Evolutionary conservation across 768 basidiomycete genomes (phyloP).

Genomic region (Gyrodon lividus): DNA sequence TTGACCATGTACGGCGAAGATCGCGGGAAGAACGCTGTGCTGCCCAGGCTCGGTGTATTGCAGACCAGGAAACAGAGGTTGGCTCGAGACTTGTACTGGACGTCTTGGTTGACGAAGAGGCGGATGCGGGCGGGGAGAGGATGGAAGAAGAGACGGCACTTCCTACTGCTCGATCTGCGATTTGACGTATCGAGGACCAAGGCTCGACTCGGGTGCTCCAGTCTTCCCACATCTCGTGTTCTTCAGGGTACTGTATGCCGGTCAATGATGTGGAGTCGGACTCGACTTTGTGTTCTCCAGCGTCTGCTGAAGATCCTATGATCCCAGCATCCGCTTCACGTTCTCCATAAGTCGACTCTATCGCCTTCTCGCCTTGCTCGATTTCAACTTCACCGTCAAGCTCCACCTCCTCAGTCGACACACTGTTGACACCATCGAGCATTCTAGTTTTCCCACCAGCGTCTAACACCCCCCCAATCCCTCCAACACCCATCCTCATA

Average conservation of each 20-base stretch:
- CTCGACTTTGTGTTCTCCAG: slow-evolving; percentile 2
- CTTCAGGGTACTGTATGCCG: slow-evolving; percentile 16
- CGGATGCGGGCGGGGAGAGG: slow-evolving; percentile 7
- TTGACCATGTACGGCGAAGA: slow-evolving; percentile 60
- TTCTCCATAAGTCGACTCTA: slow-evolving; percentile 10
- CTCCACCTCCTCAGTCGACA: slow-evolving; percentile 1
- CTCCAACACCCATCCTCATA: slow-evolving; percentile 81
- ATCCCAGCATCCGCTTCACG: slow-evolving; percentile 19
- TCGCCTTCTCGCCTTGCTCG: slow-evolving; percentile 4
- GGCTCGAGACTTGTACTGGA: slow-evolving; percentile 35
- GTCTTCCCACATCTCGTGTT: slow-evolving; percentile 47
- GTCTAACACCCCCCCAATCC: slow-evolving; percentile 67
- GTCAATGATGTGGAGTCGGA: slow-evolving; percentile 1
- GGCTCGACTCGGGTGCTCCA: slow-evolving; percentile 71
- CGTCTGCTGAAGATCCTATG: slow-evolving; percentile 15
- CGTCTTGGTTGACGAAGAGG: slow-evolving; percentile 20
- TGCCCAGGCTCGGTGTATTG: slow-evolving; percentile 65
- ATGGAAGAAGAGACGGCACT: slow-evolving; percentile 45
- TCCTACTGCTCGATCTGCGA: slow-evolving; percentile 77
- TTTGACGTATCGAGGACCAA: slow-evolving; percentile 68
- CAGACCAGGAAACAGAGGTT: slow-evolving; percentile 65
- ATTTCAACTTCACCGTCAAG: not conserved
- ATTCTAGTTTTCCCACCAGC: not conserved
- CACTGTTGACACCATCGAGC: not conserved
- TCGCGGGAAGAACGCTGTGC: slow-evolving; percentile 49